A percentile compares a stretch with the other conserved stretches of the same genome.
Evolutionary conservation across 2,329 filamentous ascomycete genomes (phyloP).

Genomic region (Stromatinia cepivora): DNA sequence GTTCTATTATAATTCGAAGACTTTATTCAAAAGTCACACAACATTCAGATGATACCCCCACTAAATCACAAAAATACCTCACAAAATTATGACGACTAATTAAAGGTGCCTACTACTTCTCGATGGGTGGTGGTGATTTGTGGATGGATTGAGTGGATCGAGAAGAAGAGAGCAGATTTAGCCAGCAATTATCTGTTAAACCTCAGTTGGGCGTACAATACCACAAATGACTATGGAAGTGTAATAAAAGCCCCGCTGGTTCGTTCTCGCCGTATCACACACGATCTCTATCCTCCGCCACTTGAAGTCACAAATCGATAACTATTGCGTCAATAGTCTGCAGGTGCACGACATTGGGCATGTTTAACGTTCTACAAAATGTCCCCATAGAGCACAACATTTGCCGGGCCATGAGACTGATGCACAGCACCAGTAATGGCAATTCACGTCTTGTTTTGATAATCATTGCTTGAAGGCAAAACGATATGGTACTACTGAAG

Average conservation of each 20-base stretch:
- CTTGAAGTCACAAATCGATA: neutral
- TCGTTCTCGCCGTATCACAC: neutral
- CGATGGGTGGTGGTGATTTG: too few relatives aligned
- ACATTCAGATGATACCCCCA: too few relatives aligned
- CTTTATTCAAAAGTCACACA: too few relatives aligned
- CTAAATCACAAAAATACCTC: too few relatives aligned
- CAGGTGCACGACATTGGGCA: neutral
- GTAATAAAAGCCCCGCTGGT: neutral
- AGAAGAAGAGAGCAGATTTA: too few relatives aligned
- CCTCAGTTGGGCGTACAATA: neutral
- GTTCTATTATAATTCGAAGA: too few relatives aligned
- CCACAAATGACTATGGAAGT: neutral
- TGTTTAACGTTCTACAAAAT: neutral
- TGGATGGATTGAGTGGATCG: too few relatives aligned
- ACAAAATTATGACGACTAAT: too few relatives aligned
- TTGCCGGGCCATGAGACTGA: neutral
- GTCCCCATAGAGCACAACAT: neutral
- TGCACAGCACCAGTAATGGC: neutral
- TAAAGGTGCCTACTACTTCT: too few relatives aligned
- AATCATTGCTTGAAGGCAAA: neutral
- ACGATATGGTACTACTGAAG: neutral
- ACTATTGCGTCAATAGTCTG: neutral
- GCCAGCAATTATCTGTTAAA: too few relatives aligned
- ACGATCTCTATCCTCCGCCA: neutral
- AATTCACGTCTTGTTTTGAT: neutral